Evolutionary conservation across 169 alveolate genomes (phyloP).

Genomic region (Plasmodium berghei): DNA sequence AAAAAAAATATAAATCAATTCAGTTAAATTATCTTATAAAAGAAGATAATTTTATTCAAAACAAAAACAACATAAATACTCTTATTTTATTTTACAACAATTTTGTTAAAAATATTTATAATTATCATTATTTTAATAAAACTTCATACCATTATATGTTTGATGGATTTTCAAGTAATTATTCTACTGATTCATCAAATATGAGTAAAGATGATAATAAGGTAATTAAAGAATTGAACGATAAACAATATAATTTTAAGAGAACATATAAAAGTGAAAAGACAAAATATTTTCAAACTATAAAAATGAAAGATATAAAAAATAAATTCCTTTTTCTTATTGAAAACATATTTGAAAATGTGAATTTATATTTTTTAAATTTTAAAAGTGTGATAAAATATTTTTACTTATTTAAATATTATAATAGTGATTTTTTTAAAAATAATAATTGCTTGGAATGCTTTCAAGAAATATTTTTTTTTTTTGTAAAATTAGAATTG

Average conservation of each 20-base stretch:
- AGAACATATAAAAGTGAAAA: background rate
- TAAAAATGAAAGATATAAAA: constrained; percentile 33
- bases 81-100: constrained; percentile 6
- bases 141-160: constrained; percentile 23
- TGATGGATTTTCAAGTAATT: constrained; percentile 73
- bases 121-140: constrained; percentile 9
- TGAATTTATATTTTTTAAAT: constrained; percentile 35
- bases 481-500: constrained; percentile 58
- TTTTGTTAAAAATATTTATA: constrained; percentile 2
- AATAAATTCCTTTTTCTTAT: constrained; percentile 22
- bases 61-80: background rate
- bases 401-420: constrained; percentile 48
- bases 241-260: background rate
- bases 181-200: constrained; percentile 40
- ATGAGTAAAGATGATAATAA: background rate
- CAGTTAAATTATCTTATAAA: constrained; percentile 1
- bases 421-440: constrained; percentile 47
- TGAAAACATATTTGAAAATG: constrained; percentile 29
- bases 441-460: constrained; percentile 4
- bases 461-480: constrained; percentile 43
- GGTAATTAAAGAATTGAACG: background rate
- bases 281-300: constrained; percentile 49
- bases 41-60: background rate
- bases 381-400: constrained; percentile 65
- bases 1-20: constrained; percentile 3